These are phyloP conservation scores for Perilla frutescens DNA, from an alignment of 257 asterid species.

Conservation along the genomic window DNA sequence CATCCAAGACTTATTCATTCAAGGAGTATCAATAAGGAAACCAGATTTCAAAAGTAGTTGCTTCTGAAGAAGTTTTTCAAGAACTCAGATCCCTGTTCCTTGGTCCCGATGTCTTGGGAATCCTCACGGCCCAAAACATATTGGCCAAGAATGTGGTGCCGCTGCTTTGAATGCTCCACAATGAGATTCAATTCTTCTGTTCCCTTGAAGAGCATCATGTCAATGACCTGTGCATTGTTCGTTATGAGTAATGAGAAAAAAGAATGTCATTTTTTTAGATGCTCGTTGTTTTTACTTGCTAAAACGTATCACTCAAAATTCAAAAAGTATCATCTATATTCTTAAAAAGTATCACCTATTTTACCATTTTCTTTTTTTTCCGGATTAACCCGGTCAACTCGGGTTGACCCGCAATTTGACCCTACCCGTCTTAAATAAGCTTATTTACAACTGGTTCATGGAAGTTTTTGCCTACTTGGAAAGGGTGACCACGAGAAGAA, in stretches of 20 bases:
- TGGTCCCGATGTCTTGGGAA: constrained; percentile 48
- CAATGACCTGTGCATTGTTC: constrained; percentile 65
- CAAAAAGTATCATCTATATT: no score
- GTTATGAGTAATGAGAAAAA: constrained; percentile 20
- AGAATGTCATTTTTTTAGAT: neutral
- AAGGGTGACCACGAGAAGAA: no score
- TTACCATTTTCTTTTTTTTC: no score
- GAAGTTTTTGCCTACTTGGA: no score
- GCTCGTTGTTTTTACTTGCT: neutral
- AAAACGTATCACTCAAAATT: no score
- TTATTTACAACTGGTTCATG: no score
- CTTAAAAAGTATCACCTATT: no score
- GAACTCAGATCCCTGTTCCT: constrained; percentile 73
- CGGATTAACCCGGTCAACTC: no score
- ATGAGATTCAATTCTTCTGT: constrained; percentile 78
- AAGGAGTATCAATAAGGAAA: constrained; percentile 35
- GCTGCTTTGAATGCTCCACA: constrained; percentile 91
- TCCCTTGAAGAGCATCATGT: constrained; percentile 86
- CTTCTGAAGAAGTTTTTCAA: constrained; percentile 75
- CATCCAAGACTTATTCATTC: constrained; percentile 23
- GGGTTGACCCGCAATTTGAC: no score
- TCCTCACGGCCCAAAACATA: constrained; percentile 63
- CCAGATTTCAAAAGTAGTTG: constrained; percentile 65
- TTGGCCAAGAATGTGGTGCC: constrained; percentile 92
- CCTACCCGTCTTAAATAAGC: no score